Conservation (phyloP, 1,284 basidiomycete genomes). For the Ustilago trichophora region DNA sequence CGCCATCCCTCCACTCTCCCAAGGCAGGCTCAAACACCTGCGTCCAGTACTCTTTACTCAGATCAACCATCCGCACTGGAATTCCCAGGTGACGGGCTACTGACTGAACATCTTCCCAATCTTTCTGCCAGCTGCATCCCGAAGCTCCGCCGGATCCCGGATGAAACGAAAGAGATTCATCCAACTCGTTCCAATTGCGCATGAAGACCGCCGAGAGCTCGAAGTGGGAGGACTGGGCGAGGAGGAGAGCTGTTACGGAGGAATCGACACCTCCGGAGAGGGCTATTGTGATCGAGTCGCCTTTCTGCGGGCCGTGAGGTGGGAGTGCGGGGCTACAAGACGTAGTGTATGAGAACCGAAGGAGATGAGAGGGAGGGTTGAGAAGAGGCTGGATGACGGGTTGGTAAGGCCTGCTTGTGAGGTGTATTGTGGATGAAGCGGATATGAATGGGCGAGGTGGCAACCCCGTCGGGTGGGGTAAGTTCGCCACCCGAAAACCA, state of each 20-base stretch:
- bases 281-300: constrained; percentile 77
- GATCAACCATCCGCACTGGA: constrained; percentile 67
- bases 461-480: too few relatives aligned
- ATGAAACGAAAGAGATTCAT: constrained; percentile 72
- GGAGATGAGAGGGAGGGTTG: too few relatives aligned
- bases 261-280: constrained; percentile 98
- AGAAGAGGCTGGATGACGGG: too few relatives aligned
- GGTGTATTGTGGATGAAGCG: too few relatives aligned
- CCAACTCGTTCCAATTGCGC: constrained; percentile 81
- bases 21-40: constrained; percentile 61
- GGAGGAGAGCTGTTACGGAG: constrained; percentile 67
- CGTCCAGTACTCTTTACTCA: constrained; percentile 59
- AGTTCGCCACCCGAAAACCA: too few relatives aligned
- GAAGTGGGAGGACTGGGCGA: constrained; percentile 68
- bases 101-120: constrained; percentile 87
- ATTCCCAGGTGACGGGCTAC: constrained; percentile 77
- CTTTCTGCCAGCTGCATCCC: constrained; percentile 93
- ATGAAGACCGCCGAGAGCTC: constrained; percentile 85
- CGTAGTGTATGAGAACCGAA: too few relatives aligned
- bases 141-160: constrained; percentile 63
- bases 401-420: too few relatives aligned
- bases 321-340: too few relatives aligned
- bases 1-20: constrained; percentile 53
- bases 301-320: constrained; percentile 64
- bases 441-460: too few relatives aligned